Evolutionary conservation across 257 asterid genomes (phyloP), one percentile per base, ranked within the genome.

Genomic region (Craterostigma plantagineum): DNA sequence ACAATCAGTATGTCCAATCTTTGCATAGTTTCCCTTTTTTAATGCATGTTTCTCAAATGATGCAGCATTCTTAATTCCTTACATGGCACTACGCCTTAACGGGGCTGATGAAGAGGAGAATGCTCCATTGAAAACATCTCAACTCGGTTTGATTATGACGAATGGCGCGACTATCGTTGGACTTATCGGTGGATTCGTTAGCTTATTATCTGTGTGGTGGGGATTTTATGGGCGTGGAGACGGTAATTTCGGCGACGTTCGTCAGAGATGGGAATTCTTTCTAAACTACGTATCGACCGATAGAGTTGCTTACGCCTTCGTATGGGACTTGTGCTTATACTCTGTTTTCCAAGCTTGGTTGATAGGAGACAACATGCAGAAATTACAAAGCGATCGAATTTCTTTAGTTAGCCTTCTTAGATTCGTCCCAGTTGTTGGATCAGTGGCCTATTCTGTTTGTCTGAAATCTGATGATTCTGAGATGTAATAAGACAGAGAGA

Each of bases 31-130:
- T 36, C 4, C 14, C 14, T 12, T 3, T 52, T 2, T 46, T 18
- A n/a, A n/a, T n/a, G n/a, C n/a, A n/a, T 43, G 11, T 45, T 12
- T 46, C 36, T 18, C 76, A n/a, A n/a, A n/a, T n/a, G n/a, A n/a
- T n/a, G 65, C 80, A 87, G 95, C 98, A 38, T 76, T 82, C 70
- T 70, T 87, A 52, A 75, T 87, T 35, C 98, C 98, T 23, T 87
- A 76, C 66, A 79, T 87, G 93, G 98, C 95, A 45, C 55, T 87
- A 53, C 79, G 95, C 14, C 68, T 87, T 51, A 79, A 83, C 7
- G 55, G 61, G 43, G 30, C 30, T 23, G 53, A 48, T 6, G 69
- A 61, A 33, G 45, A 33, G 12, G 68, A 61, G 16, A 11, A 44
- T 49, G 44, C 63, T 54, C 72, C 79, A 45, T 58, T 50, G 51